Conservation (phyloP, 208 protist species). For the Leishmania martiniquensis region DNA sequence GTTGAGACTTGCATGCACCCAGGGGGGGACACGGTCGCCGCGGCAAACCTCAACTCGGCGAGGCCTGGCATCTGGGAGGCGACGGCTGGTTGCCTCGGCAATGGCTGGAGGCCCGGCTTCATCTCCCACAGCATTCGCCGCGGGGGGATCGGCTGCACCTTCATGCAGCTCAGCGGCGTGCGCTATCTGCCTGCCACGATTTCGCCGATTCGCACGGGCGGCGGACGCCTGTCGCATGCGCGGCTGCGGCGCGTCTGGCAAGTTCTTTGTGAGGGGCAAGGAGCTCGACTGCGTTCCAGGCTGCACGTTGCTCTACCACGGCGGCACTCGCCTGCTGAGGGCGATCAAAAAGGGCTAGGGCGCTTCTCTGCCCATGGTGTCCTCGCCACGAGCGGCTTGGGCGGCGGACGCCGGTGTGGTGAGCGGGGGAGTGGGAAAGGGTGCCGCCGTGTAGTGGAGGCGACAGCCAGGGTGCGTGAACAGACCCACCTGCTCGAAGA, state of each 20-base stretch:
- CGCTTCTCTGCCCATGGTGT: constrained; percentile 21
- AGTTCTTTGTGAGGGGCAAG: constrained; percentile 23
- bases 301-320: constrained; percentile 22
- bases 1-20: constrained; percentile 33
- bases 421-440: constrained; percentile 22
- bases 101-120: constrained; percentile 25
- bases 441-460: neutral
- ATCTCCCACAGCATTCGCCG: constrained; percentile 26
- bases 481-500: neutral
- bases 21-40: constrained; percentile 26
- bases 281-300: constrained; percentile 28
- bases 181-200: constrained; percentile 26
- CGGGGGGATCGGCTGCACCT: constrained; percentile 27
- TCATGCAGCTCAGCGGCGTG: constrained; percentile 21
- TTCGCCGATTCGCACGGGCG: constrained; percentile 21
- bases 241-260: constrained; percentile 26
- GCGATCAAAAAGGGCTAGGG: constrained; percentile 26
- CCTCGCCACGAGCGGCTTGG: constrained; percentile 32
- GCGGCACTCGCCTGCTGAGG: constrained; percentile 24
- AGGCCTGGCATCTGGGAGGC: constrained; percentile 28
- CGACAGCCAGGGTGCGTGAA: constrained; percentile 12
- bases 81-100: constrained; percentile 25
- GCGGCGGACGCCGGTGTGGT: constrained; percentile 29
- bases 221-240: constrained; percentile 27
- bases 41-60: constrained; percentile 28